Evolutionary conservation across 2,329 filamentous ascomycete genomes (phyloP), one percentile per base, ranked within the genome.

Genomic region (Pseudocercospora fuligena): DNA sequence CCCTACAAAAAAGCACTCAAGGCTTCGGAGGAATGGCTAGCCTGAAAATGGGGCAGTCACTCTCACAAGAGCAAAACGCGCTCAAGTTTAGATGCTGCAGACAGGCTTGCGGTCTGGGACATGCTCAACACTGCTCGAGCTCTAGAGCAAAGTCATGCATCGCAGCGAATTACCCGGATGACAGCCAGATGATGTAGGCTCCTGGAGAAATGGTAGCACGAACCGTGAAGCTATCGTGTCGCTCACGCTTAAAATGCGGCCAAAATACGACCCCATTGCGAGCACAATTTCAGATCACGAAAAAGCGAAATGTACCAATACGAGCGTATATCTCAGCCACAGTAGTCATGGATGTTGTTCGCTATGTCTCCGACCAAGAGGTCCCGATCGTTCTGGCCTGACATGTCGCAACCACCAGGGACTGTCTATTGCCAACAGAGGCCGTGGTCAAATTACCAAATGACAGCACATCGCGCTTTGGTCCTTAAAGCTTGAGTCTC

Each of bases 381-480:
- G 47, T 53, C 21, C 47, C 47, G 21, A 53, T 53, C n/a, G 40
- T 43, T 53, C 47, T 53, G 53, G 53, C 12, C n/a, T 25, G 31
- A 58, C n/a, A 58, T 58, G 29, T 36, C 56, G 56, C 56, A 58
- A 58, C 19, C n/a, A 40, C 19, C 56, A 58, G 56, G 29, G n/a
- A 19, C 3, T 25, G 29, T 58, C n/a, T 40, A 58, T 58, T 58
- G 56, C 56, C 33, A 61, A 61, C 59, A 51, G 27, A 43, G 27
- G 36, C 40, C 59, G n/a, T 51, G 40, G 59, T 61, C 43, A 19
- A 49, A 29, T 49, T 61, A 49, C 23, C 23, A 61, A 49, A 51
- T 51, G 40, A 61, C 59, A 51, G 43, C 59, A 49, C 59, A 61
- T 61, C 59, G 59, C 59, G 59, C 59, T 61, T 27, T 23, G 25